Evolutionary conservation across 2,329 filamentous ascomycete genomes (phyloP).

Genomic region (Fusarium albosuccineum): DNA sequence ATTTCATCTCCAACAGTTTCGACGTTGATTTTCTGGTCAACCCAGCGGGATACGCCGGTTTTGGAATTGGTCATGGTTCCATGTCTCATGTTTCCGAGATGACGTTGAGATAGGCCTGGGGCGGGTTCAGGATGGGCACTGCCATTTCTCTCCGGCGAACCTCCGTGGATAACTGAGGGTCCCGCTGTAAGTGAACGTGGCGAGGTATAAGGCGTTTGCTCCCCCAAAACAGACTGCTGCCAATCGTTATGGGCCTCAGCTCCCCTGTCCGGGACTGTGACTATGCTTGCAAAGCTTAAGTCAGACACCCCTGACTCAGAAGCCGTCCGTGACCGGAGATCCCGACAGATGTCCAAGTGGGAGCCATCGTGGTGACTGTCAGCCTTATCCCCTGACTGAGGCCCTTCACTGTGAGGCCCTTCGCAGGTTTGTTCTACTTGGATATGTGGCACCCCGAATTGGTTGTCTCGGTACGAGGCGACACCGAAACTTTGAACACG

Average conservation of each 20-base stretch:
- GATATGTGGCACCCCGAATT: background rate
- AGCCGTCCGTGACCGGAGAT: too few relatives aligned
- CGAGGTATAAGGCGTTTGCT: too few relatives aligned
- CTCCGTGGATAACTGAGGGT: too few relatives aligned
- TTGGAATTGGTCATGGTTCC: too few relatives aligned
- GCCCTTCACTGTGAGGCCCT: background rate
- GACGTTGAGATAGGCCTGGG: too few relatives aligned
- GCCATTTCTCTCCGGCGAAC: too few relatives aligned
- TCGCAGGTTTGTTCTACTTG: too few relatives aligned
- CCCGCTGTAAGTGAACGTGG: too few relatives aligned
- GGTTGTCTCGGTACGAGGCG: background rate
- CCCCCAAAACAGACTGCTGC: background rate
- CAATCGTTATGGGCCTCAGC: background rate
- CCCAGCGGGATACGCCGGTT: too few relatives aligned
- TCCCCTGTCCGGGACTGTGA: background rate
- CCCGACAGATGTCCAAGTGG: background rate
- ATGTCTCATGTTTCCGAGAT: too few relatives aligned
- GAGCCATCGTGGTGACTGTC: background rate
- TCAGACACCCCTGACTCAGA: background rate
- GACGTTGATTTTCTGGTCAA: background rate
- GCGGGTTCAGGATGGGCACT: too few relatives aligned
- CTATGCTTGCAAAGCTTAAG: background rate
- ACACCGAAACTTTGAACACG: too few relatives aligned
- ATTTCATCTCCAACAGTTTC: background rate
- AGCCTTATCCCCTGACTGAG: background rate